Percentiles rank a stretch among this genome's conserved stretches.
phyloP scores from a whole-genome alignment of 106 monocot species.

The Triglochin maritima region DNA sequence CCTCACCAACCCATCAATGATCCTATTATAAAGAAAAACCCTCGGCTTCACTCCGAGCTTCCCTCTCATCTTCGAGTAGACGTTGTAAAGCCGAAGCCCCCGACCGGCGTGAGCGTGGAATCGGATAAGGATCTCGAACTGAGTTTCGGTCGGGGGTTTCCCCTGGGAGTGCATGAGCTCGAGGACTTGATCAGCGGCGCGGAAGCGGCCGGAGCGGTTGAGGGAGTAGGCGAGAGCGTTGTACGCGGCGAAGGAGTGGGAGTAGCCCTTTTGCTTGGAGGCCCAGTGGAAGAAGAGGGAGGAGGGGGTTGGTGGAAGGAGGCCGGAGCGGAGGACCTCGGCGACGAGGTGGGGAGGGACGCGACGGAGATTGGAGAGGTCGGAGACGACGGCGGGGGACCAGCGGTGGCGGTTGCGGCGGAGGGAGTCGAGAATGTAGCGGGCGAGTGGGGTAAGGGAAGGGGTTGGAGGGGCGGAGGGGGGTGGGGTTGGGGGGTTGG shows the following conservation, averaged over 20 bases:
- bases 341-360: conserved; percentile 56
- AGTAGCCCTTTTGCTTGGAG: conserved; percentile 59
- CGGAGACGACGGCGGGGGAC: conserved; percentile 51
- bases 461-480: conserved; percentile 27
- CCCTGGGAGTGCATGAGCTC: conserved; percentile 72
- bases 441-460: conserved; percentile 79
- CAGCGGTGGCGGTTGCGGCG: conserved; percentile 59
- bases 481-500: background rate
- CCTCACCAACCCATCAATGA: conserved; percentile 48
- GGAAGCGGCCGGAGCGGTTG: conserved; percentile 29
- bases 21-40: conserved; percentile 64
- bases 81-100: conserved; percentile 39
- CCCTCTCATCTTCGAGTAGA: conserved; percentile 36
- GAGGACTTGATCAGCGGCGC: conserved; percentile 61
- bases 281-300: conserved; percentile 87
- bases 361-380: conserved; percentile 84
- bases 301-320: conserved; percentile 31
- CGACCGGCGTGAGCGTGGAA: conserved; percentile 58
- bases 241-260: conserved; percentile 61
- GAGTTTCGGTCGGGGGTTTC: conserved; percentile 54
- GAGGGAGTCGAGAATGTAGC: conserved; percentile 62
- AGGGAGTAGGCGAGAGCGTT: conserved; percentile 67
- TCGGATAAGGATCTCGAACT: conserved; percentile 80
- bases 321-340: conserved; percentile 59
- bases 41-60: conserved; percentile 40